Conservation (phyloP, 139 green algal genomes). For the Closterium sp. region DNA sequence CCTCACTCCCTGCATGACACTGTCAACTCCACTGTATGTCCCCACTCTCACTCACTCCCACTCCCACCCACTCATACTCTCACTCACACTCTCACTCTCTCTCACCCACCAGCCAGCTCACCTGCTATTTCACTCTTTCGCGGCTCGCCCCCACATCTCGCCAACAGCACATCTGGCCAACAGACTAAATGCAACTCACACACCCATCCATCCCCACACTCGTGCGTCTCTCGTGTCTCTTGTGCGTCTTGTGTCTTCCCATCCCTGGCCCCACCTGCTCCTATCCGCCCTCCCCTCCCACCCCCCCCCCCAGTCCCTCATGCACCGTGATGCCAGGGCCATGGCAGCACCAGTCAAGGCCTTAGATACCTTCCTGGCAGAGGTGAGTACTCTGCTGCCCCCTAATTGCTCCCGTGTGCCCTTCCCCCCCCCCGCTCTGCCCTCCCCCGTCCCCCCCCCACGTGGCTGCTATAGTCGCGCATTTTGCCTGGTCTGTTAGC, state of each 20-base stretch:
- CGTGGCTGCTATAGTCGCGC: too few relatives aligned
- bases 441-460: neutral
- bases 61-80: neutral
- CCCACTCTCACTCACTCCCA: neutral
- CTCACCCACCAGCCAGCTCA: neutral
- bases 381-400: neutral
- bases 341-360: neutral
- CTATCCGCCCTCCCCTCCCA: neutral
- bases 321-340: neutral
- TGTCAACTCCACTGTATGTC: neutral
- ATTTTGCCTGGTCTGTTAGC: too few relatives aligned
- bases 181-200: too few relatives aligned
- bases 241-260: neutral
- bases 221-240: neutral
- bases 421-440: too few relatives aligned
- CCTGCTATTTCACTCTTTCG: too few relatives aligned
- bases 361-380: neutral
- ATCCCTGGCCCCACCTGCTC: neutral
- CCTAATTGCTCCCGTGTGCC: too few relatives aligned
- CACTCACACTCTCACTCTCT: neutral
- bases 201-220: too few relatives aligned
- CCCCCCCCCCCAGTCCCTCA: neutral
- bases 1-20: neutral
- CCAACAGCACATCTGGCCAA: too few relatives aligned
- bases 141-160: too few relatives aligned